Base-by-base conservation (phyloP, 257 asterid species). In the Salvia miltiorrhiza region DNA sequence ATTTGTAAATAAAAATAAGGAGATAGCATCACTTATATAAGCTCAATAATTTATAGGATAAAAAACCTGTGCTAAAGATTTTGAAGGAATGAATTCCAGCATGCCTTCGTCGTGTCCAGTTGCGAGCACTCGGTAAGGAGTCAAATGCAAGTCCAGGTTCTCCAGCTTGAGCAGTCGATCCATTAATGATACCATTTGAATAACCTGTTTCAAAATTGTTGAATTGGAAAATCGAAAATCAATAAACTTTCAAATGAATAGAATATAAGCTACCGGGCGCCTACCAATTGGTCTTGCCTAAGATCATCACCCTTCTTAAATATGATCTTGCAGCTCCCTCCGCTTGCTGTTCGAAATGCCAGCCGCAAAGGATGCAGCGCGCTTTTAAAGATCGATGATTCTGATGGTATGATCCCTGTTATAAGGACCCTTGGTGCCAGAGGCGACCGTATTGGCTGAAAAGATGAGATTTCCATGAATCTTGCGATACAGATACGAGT, bases 21-120 rank as follows among this genome's bases (percentile, higher is more conserved):
- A 30, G 35, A 30, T 30, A 3, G 35, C 35, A 30, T 30, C 35
- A 30, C 35, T 30, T 30, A 30, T 9, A 11, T 35, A 50, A 37
- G 30, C 10, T 33, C 45, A 47, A 28, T 4, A 3, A 45, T 13
- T 4, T 19, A 17, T n/a, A 44, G 3, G 55, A 59, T 13, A 32
- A 71, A 70, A 53, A 78, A 93, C 99, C 96, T 93, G 98, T 35
- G 96, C 99, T 74, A 93, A 82, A 26, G 99, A 76, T 82, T 93
- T 93, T 53, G 99, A 93, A 12, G 99, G 99, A 69, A 93, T 86
- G 73, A 93, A 93, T 81, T 93, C 99, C 70, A 90, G 77, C 99
- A 93, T 93, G 82, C 99, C 99, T 80, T 93, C 99, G 67, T 93
- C 97, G 61, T 93, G 96, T 67, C 99, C 97, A 13, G 99, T 93